Evolutionary conservation across 768 basidiomycete genomes (phyloP).

Genomic region (Suillus subaureus): DNA sequence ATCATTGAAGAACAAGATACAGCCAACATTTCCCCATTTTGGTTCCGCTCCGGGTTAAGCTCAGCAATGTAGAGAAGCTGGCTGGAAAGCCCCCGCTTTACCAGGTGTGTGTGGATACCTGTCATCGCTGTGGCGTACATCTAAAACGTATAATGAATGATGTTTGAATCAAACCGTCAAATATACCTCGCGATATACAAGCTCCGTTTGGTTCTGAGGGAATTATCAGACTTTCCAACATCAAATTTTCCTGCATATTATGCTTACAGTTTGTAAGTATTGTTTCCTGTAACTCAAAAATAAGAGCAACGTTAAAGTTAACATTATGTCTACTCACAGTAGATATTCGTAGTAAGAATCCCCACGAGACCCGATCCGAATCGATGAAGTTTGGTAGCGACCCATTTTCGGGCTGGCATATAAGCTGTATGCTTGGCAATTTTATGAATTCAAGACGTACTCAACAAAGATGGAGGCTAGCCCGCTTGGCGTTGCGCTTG

Average conservation of each 20-base stretch:
- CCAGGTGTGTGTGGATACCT: conserved; percentile 74
- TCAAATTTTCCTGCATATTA: background rate
- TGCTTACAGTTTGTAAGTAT: conserved; percentile 34
- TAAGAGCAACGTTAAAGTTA: conserved; percentile 5
- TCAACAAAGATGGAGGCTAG: conserved; percentile 84
- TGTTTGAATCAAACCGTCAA: background rate
- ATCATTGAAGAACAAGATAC: background rate
- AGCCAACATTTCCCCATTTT: conserved; percentile 37
- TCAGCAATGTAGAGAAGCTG: conserved; percentile 82
- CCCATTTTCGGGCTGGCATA: conserved; percentile 49
- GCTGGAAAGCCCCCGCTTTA: conserved; percentile 60
- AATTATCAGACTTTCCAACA: conserved; percentile 7
- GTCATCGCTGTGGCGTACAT: conserved; percentile 91
- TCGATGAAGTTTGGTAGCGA: conserved; percentile 63
- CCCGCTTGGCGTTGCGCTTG: conserved; percentile 64
- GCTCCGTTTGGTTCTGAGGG: conserved; percentile 68
- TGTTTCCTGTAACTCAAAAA: conserved; percentile 26
- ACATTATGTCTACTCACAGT: conserved; percentile 48
- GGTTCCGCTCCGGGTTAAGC: conserved; percentile 59
- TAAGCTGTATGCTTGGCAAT: conserved; percentile 1
- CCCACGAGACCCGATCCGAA: conserved; percentile 88
- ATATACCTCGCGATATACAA: conserved; percentile 73
- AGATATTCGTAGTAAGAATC: conserved; percentile 96
- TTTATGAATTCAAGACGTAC: conserved; percentile 43
- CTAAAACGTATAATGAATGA: conserved; percentile 38